Base-by-base conservation (phyloP, 2,329 filamentous ascomycete genomes). In the Scytalidium lignicola region DNA sequence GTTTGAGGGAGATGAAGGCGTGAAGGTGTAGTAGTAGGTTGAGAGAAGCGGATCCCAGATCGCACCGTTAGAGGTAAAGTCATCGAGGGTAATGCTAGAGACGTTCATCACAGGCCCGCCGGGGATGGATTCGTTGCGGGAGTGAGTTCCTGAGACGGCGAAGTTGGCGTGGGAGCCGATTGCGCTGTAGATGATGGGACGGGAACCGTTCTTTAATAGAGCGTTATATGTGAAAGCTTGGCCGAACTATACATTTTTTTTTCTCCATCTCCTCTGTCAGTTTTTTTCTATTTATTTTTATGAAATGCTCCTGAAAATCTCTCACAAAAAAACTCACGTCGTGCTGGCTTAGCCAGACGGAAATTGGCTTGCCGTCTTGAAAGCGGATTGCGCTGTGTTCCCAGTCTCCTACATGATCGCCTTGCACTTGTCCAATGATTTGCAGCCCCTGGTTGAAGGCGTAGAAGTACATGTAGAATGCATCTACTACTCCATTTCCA, bases 321-420 rank as follows among this genome's bases (percentile, higher is more conserved):
- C n/a, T n/a, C n/a, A n/a, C n/a, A n/a, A n/a, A n/a, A n/a, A n/a
- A n/a, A n/a, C n/a, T n/a, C n/a, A 72, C 69, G 32, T 71, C 63
- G 60, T 85, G 81, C 58, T 83, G 80, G 48, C 74, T 78, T 60
- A 74, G 83, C 76, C 79, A 85, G 17, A 83, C 61, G 2, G 71
- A 68, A 51, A 71, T 62, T 1, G 81, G 81, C 2, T 57, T 51
- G n/a, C 75, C 75, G 48, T 80, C 69, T n/a, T 67, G 48, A 63
- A 85, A 85, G 18, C 81, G 78, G 21, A 85, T 68, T 77, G 82
- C 80, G 45, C 74, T 79, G 63, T 83, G 79, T 57, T 83, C 80
- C 78, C 77, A 80, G 60, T 81, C 78, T 15, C 80, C 81, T 22
- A 84, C 74, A 52, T 80, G 78, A 53, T 80, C 71, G 47, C 74